Conservation (phyloP, 2,329 filamentous ascomycete genomes). For the Thermothelomyces thermophilus region DNA sequence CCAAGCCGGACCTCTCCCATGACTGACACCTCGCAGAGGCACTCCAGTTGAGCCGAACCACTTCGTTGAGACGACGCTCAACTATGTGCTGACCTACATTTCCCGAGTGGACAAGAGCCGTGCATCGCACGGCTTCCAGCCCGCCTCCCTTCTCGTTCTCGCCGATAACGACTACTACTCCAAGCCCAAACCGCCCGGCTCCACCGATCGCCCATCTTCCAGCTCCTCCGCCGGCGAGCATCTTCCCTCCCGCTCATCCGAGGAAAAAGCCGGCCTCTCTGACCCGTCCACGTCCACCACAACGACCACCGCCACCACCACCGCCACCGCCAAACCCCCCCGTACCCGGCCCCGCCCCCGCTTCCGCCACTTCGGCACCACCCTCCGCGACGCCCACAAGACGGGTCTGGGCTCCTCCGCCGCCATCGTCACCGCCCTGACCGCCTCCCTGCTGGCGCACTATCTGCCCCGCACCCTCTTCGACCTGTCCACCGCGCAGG, state of each 20-base stretch:
- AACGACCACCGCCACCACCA: background rate
- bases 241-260: background rate
- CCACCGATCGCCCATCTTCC: slow-evolving; percentile 2
- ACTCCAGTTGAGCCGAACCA: slow-evolving; percentile 53
- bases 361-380: slow-evolving; percentile 53
- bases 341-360: slow-evolving; percentile 11
- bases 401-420: slow-evolving; percentile 93
- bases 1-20: too few relatives aligned
- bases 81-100: slow-evolving; percentile 82
- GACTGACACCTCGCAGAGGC: slow-evolving; percentile 33
- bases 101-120: slow-evolving; percentile 35
- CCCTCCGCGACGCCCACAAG: slow-evolving; percentile 77
- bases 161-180: slow-evolving; percentile 98
- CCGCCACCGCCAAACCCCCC: background rate
- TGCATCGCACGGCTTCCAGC: slow-evolving; percentile 48
- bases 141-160: slow-evolving; percentile 74
- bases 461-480: slow-evolving; percentile 57
- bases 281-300: background rate
- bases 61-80: slow-evolving; percentile 88
- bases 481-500: slow-evolving; percentile 47
- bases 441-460: slow-evolving; percentile 67
- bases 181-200: slow-evolving; percentile 40
- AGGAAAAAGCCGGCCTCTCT: background rate
- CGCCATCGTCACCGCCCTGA: slow-evolving; percentile 83
- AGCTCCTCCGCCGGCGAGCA: slow-evolving; percentile 2